These are phyloP conservation scores for Pleurotus citrinopileatus DNA, from an alignment of 768 basidiomycete species.

Conservation along the genomic window DNA sequence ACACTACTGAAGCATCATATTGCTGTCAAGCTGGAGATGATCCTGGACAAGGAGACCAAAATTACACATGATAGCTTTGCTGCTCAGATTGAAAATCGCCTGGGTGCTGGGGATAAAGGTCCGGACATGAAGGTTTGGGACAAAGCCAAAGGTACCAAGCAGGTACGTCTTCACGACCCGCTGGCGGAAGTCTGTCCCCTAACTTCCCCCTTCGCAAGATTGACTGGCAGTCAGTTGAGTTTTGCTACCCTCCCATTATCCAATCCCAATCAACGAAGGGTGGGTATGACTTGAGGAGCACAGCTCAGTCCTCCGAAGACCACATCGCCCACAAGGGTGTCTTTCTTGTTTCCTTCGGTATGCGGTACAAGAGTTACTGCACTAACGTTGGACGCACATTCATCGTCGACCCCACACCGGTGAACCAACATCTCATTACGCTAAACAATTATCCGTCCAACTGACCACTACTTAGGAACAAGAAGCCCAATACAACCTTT, in stretches of 20 bases:
- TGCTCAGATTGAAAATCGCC: slow-evolving; percentile 79
- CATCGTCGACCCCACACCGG: slow-evolving; percentile 91
- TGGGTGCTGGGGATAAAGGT: slow-evolving; percentile 86
- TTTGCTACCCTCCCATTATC: slow-evolving; percentile 93
- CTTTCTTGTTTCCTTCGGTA: slow-evolving; percentile 80
- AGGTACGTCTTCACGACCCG: slow-evolving; percentile 71
- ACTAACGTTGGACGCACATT: slow-evolving; percentile 92
- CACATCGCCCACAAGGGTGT: slow-evolving; percentile 86
- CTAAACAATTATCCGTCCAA: background rate
- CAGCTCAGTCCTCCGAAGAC: slow-evolving; percentile 82
- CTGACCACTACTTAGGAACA: slow-evolving; percentile 59
- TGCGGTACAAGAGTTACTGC: slow-evolving; percentile 92
- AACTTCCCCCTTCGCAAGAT: slow-evolving; percentile 43
- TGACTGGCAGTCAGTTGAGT: slow-evolving; percentile 89
- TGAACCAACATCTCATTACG: slow-evolving; percentile 26
- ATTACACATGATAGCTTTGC: slow-evolving; percentile 87
- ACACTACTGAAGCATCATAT: slow-evolving; percentile 86
- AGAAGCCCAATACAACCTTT: slow-evolving; percentile 81
- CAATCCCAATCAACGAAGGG: slow-evolving; percentile 83
- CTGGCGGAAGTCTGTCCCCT: background rate
- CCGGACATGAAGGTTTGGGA: slow-evolving; percentile 94
- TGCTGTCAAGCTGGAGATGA: slow-evolving; percentile 82
- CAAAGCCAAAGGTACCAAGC: slow-evolving; percentile 68
- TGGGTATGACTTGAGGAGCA: slow-evolving; percentile 87
- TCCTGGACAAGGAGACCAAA: slow-evolving; percentile 89